Percentiles rank a stretch among this genome's conserved stretches.
These are phyloP conservation scores for Myxozyma neotropica DNA, from an alignment of 805 yeast species.

Conservation along the genomic window DNA sequence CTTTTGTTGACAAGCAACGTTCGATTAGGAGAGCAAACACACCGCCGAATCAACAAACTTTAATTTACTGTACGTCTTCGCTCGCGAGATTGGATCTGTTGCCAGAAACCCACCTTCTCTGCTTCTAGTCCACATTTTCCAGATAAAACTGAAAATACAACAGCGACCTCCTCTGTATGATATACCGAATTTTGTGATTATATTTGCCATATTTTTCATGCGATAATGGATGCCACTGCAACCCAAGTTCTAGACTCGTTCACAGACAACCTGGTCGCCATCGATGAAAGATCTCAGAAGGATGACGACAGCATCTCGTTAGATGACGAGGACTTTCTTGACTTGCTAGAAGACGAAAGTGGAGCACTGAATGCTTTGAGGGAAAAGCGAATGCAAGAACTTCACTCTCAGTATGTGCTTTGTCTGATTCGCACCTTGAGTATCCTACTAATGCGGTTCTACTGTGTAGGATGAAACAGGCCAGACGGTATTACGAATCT, in stretches of 20 bases:
- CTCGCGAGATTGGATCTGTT: background rate
- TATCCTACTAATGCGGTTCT: slow-evolving; percentile 28
- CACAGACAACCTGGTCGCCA: slow-evolving; percentile 18
- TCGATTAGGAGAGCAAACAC: too few relatives aligned
- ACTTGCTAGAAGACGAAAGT: slow-evolving; percentile 49
- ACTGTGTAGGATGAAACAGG: slow-evolving; percentile 42
- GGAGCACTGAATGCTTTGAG: slow-evolving; percentile 56
- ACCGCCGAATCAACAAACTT: background rate
- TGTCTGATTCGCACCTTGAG: background rate
- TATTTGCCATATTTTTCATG: too few relatives aligned
- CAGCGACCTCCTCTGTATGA: too few relatives aligned
- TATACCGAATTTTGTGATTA: too few relatives aligned
- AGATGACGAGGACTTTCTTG: slow-evolving; percentile 39
- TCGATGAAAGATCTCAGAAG: slow-evolving; percentile 40
- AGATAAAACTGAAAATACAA: background rate
- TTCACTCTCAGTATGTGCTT: slow-evolving; percentile 46
- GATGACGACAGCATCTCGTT: slow-evolving; percentile 37
- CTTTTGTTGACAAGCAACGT: too few relatives aligned
- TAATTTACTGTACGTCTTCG: background rate
- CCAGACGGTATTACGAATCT: slow-evolving; percentile 44
- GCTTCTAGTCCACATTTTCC: background rate
- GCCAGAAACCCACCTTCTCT: background rate
- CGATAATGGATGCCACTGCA: slow-evolving; percentile 21
- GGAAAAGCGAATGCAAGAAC: slow-evolving; percentile 63
- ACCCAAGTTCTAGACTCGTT: slow-evolving; percentile 22